These are phyloP conservation scores for Alloteropsis semialata DNA, from an alignment of 176 grass and related monocot species.

Conservation along the genomic window DNA sequence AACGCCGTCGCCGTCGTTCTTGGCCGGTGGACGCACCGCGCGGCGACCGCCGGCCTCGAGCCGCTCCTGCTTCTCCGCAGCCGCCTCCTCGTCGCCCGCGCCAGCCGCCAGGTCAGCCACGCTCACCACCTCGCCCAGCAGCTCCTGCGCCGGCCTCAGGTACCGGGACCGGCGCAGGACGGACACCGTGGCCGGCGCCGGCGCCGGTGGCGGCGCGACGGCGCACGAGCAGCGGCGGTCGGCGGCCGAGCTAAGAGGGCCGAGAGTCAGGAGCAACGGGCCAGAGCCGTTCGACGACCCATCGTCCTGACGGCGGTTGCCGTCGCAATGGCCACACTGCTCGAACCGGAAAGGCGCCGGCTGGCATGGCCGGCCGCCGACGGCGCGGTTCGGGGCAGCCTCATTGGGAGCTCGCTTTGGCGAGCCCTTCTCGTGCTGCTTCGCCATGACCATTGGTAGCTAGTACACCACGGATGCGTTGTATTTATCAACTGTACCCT, in stretches of 20 bases:
- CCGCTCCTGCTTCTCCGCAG: conserved; percentile 19
- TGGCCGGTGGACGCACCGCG: not conserved
- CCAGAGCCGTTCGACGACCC: not conserved
- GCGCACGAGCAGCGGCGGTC: conserved; percentile 8
- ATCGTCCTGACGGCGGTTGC: not conserved
- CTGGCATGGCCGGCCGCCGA: not conserved
- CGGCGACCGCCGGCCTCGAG: not conserved
- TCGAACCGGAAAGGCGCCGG: conserved; percentile 8
- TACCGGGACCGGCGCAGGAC: conserved; percentile 52
- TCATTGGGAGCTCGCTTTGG: not conserved
- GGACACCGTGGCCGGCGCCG: conserved; percentile 20
- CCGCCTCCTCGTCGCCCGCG: conserved; percentile 10
- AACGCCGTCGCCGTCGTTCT: conserved; percentile 24
- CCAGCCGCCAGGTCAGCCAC: conserved; percentile 31
- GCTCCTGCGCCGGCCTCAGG: conserved; percentile 71
- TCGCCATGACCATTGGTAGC: conserved; percentile 16
- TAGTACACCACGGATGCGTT: not conserved
- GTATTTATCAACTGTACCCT: not conserved
- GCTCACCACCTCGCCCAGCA: conserved; percentile 68
- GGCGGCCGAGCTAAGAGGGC: conserved; percentile 13
- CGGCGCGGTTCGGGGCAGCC: not conserved
- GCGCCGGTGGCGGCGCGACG: not conserved
- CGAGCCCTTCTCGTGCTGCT: conserved; percentile 17
- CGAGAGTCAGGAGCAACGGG: conserved; percentile 55
- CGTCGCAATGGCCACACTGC: conserved; percentile 4